Conservation (phyloP, 2,329 filamentous ascomycete genomes). For the Biscogniauxia sp. region DNA sequence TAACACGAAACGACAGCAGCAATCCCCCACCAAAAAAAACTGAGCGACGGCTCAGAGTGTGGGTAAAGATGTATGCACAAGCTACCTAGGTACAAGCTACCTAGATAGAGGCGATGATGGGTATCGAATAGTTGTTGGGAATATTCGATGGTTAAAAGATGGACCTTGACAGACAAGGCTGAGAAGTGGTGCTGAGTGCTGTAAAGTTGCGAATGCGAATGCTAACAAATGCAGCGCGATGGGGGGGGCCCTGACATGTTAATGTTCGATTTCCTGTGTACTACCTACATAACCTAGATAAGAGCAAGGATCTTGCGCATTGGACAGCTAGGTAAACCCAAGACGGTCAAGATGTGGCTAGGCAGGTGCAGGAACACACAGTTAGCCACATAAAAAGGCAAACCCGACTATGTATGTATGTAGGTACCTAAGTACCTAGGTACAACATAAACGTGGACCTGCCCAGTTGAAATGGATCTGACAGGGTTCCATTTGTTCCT, state of each 20-base stretch:
- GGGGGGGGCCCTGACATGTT: too few relatives aligned
- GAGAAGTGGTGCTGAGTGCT: too few relatives aligned
- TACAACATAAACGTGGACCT: too few relatives aligned
- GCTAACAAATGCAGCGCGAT: neutral
- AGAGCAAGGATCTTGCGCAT: neutral
- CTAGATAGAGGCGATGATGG: neutral
- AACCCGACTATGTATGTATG: too few relatives aligned
- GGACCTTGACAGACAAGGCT: neutral
- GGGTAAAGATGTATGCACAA: neutral
- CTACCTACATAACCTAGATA: too few relatives aligned
- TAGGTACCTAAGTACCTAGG: too few relatives aligned
- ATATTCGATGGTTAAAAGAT: neutral
- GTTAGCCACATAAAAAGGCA: too few relatives aligned
- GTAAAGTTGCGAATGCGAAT: too few relatives aligned
- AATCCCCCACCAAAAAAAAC: neutral
- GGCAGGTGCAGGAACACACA: too few relatives aligned
- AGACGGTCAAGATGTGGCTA: neutral
- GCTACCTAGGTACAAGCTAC: neutral
- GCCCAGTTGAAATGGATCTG: too few relatives aligned
- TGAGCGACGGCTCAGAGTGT: neutral
- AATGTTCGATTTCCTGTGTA: neutral
- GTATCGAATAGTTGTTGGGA: too few relatives aligned
- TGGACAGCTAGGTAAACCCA: neutral
- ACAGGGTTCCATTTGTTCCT: too few relatives aligned
- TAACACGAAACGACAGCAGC: neutral